phyloP scores from a whole-genome alignment of 2,329 filamentous ascomycete genomes.

The Botrytis pseudocinerea region DNA sequence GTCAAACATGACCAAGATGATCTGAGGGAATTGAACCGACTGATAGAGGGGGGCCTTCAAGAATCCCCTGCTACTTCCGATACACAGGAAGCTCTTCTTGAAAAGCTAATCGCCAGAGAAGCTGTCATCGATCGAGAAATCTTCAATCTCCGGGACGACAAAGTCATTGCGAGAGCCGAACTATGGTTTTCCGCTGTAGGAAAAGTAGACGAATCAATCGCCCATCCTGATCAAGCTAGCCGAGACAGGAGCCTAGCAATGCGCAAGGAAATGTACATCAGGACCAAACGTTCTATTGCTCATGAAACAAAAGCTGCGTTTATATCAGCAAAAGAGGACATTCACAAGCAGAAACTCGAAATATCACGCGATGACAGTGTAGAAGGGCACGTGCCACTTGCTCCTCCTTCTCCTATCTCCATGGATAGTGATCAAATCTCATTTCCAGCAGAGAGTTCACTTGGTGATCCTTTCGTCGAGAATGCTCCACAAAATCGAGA shows the following conservation, averaged over 20 bases:
- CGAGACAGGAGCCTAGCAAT: not conserved
- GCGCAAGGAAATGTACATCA: not conserved
- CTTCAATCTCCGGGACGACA: not conserved
- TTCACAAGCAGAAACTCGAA: not conserved
- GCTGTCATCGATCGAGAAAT: not conserved
- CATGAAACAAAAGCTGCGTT: not conserved
- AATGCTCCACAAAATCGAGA: not conserved
- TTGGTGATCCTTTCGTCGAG: not conserved
- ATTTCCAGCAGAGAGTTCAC: not conserved
- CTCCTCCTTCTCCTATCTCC: not conserved
- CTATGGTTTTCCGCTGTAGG: not conserved
- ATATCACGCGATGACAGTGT: not conserved
- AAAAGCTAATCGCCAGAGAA: not conserved
- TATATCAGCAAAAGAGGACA: not conserved
- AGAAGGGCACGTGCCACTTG: not conserved
- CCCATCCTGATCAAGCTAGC: not conserved
- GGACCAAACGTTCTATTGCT: not conserved
- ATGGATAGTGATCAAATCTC: not conserved
- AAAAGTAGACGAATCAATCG: slow-evolving; percentile 4
- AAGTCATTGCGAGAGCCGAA: not conserved
- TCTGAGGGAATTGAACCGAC: not conserved
- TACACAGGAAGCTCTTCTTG: not conserved
- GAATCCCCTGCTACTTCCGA: not conserved
- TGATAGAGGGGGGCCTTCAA: not conserved
- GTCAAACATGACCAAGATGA: not conserved